Percentiles rank a stretch among this genome's conserved stretches.
Conservation (phyloP, 139 green algal genomes). For the Micractinium sp. region DNA sequence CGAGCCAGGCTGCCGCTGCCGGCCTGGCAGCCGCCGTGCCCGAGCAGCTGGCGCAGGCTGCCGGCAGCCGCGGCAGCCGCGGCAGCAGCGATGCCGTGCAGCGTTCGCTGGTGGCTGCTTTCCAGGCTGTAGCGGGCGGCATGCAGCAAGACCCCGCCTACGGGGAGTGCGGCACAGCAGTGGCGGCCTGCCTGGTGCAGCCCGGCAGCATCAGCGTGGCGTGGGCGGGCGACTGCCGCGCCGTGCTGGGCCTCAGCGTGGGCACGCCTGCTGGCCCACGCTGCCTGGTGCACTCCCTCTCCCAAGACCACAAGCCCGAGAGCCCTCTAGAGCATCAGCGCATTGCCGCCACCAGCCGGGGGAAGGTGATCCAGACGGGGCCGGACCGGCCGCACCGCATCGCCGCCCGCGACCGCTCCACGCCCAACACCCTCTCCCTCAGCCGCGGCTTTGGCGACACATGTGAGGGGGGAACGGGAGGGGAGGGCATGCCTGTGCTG, state of each 20-base stretch:
- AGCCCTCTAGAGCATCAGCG: constrained; percentile 51
- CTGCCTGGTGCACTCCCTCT: constrained; percentile 41
- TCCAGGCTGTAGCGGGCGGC: neutral
- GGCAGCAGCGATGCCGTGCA: neutral
- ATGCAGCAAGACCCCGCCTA: neutral
- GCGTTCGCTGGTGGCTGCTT: constrained; percentile 1
- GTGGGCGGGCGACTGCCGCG: constrained; percentile 67
- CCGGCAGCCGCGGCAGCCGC: neutral
- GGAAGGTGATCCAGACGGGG: neutral
- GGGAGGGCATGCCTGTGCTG: neutral
- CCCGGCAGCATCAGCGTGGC: constrained; percentile 44
- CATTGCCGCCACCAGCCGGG: neutral
- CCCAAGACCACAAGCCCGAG: constrained; percentile 65
- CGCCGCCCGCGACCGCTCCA: neutral
- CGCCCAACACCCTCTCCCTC: neutral
- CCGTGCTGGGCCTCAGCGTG: constrained; percentile 49
- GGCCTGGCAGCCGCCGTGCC: constrained; percentile 6
- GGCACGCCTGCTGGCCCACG: neutral
- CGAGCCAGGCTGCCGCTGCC: neutral
- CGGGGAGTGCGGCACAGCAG: neutral
- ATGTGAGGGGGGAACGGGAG: neutral
- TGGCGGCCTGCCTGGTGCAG: neutral
- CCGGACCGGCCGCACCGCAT: neutral
- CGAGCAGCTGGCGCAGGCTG: no score
- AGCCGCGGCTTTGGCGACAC: constrained; percentile 15